These are phyloP conservation scores for Lecanicillium sp. DNA, from an alignment of 2,329 filamentous ascomycete species.

Conservation along the genomic window DNA sequence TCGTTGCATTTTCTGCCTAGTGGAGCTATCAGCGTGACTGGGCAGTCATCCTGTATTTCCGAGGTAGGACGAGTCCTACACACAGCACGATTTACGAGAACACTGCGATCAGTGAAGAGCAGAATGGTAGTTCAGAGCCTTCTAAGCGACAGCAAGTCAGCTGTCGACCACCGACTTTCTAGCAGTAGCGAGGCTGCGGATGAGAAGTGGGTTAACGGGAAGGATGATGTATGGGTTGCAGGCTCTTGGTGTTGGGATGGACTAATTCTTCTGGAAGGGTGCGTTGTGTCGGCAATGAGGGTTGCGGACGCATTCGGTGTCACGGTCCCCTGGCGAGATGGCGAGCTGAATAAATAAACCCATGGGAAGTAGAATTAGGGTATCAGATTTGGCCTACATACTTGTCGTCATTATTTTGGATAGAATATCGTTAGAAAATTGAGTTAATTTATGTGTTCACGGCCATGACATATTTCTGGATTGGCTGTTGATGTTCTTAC, in stretches of 20 bases:
- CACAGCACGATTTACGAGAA: slow-evolving; percentile 44
- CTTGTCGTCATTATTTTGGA: too few species aligned
- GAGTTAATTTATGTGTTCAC: too few species aligned
- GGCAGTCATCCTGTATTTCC: slow-evolving; percentile 33
- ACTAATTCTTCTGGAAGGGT: slow-evolving; percentile 57
- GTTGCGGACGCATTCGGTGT: slow-evolving; percentile 49
- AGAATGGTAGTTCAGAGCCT: slow-evolving; percentile 41
- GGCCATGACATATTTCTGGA: too few species aligned
- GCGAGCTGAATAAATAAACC: slow-evolving; percentile 15
- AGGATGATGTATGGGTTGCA: slow-evolving; percentile 47
- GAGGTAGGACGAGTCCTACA: slow-evolving; percentile 35
- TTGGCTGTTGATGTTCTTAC: too few species aligned
- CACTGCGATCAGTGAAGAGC: slow-evolving; percentile 44
- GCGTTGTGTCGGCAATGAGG: slow-evolving; percentile 51
- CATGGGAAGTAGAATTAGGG: too few species aligned
- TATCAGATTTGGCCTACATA: too few species aligned
- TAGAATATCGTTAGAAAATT: too few species aligned
- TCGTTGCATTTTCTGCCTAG: slow-evolving; percentile 45
- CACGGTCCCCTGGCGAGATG: slow-evolving; percentile 30
- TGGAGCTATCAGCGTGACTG: slow-evolving; percentile 48
- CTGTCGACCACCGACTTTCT: slow-evolving; percentile 3
- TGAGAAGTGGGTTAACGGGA: slow-evolving; percentile 44
- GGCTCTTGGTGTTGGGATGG: slow-evolving; percentile 62
- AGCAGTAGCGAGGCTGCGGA: slow-evolving; percentile 6
- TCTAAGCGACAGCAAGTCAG: slow-evolving; percentile 24